A percentile compares a stretch with the other conserved stretches of the same genome.
Evolutionary conservation across 2,329 filamentous ascomycete genomes (phyloP).

Genomic region (Purpureocillium takamizusanense): DNA sequence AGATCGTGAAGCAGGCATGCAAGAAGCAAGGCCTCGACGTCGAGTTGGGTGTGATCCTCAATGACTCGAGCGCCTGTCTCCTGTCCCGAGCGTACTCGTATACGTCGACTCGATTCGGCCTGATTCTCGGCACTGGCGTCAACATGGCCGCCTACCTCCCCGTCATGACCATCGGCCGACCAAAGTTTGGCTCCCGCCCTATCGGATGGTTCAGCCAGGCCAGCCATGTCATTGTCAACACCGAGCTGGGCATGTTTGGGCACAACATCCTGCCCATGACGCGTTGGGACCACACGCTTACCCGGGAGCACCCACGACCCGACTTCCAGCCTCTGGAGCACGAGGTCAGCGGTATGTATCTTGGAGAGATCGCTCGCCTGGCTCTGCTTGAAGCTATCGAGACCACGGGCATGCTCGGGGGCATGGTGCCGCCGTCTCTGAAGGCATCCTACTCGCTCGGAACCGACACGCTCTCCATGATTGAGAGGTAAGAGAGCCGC

Average conservation of each 20-base stretch:
- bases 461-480: slow-evolving; percentile 49
- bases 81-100: slow-evolving; percentile 54
- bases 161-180: slow-evolving; percentile 40
- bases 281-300: slow-evolving; percentile 49
- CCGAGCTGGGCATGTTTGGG: slow-evolving; percentile 60
- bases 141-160: slow-evolving; percentile 59
- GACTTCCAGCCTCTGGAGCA: slow-evolving; percentile 55
- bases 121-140: slow-evolving; percentile 59
- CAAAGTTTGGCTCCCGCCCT: slow-evolving; percentile 49
- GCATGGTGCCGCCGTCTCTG: slow-evolving; percentile 45
- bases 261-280: slow-evolving; percentile 48
- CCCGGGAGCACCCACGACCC: slow-evolving; percentile 42
- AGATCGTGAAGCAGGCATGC: slow-evolving; percentile 48
- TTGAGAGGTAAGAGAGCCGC: slow-evolving; percentile 40
- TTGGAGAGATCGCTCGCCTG: slow-evolving; percentile 55
- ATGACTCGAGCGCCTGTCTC: slow-evolving; percentile 59
- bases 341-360: slow-evolving; percentile 55
- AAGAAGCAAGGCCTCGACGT: slow-evolving; percentile 40
- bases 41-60: slow-evolving; percentile 51
- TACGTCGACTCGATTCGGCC: slow-evolving; percentile 49
- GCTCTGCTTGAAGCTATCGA: slow-evolving; percentile 50
- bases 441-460: slow-evolving; percentile 45
- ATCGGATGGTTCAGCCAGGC: slow-evolving; percentile 47
- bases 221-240: slow-evolving; percentile 57
- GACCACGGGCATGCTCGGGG: slow-evolving; percentile 44